Evolutionary conservation across 495 filamentous ascomycete genomes (phyloP).

Genomic region (Pyrenopolyporus hunteri): DNA sequence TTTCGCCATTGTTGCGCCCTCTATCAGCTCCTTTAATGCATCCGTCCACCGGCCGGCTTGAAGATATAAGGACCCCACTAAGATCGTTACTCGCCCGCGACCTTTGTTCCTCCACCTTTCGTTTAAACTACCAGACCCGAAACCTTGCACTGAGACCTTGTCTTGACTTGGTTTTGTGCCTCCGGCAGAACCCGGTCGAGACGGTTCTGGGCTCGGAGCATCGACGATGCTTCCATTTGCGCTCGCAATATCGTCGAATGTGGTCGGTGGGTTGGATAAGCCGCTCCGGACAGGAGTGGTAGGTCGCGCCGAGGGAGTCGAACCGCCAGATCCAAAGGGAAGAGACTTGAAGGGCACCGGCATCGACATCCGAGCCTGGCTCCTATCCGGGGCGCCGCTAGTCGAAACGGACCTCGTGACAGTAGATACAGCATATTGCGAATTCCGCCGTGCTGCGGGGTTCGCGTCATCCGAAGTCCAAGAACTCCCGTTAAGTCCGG

Average conservation of each 20-base stretch:
- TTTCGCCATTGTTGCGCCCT: constrained; percentile 77
- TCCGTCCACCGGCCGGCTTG: constrained; percentile 88
- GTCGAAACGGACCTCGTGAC: constrained; percentile 57
- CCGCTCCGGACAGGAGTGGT: constrained; percentile 61
- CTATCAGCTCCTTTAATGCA: constrained; percentile 82
- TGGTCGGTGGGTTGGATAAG: constrained; percentile 65
- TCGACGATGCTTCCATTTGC: constrained; percentile 43
- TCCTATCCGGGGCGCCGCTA: constrained; percentile 52
- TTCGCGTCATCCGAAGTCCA: constrained; percentile 47
- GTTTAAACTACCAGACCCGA: constrained; percentile 73
- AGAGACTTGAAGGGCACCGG: constrained; percentile 48
- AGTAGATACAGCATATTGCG: constrained; percentile 55
- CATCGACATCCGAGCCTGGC: constrained; percentile 76
- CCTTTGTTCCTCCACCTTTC: constrained; percentile 83
- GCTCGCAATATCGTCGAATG: constrained; percentile 72
- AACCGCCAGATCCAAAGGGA: constrained; percentile 47
- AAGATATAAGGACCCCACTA: constrained; percentile 85
- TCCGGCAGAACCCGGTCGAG: constrained; percentile 46
- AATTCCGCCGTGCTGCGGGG: constrained; percentile 56
- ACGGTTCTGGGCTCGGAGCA: constrained; percentile 43
- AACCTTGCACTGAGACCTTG: constrained; percentile 81
- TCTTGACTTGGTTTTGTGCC: constrained; percentile 66
- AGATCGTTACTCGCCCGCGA: constrained; percentile 78
- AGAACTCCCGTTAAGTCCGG: constrained; percentile 43
- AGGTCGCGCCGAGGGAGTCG: constrained; percentile 57